These are phyloP conservation scores for Thielaviopsis musarum DNA, from an alignment of 2,329 filamentous ascomycete species.

Conservation along the genomic window DNA sequence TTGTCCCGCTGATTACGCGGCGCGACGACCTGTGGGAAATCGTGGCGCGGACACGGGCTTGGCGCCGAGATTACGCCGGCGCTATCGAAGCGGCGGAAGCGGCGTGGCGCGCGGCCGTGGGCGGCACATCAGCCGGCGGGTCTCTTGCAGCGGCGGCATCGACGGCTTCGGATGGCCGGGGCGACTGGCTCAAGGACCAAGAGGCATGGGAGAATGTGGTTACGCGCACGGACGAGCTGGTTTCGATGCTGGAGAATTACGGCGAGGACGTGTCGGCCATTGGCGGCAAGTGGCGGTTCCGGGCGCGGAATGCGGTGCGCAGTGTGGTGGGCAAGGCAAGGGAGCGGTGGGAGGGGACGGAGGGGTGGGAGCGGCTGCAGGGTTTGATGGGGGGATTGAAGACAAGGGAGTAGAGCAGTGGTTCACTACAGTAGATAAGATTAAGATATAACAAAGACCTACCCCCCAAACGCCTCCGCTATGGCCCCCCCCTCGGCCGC, in stretches of 20 bases:
- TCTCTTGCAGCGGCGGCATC: constrained; percentile 28
- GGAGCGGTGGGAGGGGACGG: constrained; percentile 64
- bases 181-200: constrained; percentile 34
- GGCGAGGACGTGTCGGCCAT: constrained; percentile 49
- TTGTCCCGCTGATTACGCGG: constrained; percentile 72
- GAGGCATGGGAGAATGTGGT: constrained; percentile 58
- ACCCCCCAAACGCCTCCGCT: constrained; percentile 23
- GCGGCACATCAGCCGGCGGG: constrained; percentile 31
- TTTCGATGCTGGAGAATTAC: constrained; percentile 69
- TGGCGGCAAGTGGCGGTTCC: constrained; percentile 71
- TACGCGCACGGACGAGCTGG: constrained; percentile 61
- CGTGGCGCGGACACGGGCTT: constrained; percentile 54
- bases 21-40: constrained; percentile 63
- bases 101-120: constrained; percentile 60
- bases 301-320: constrained; percentile 68
- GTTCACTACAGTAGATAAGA: neutral
- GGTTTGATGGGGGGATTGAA: constrained; percentile 39
- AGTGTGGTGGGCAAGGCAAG: constrained; percentile 70
- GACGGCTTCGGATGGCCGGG: constrained; percentile 2
- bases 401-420: too few relatives aligned
- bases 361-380: constrained; percentile 47
- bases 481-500: constrained; percentile 45
- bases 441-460: neutral
- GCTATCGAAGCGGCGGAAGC: constrained; percentile 78
- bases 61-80: constrained; percentile 50